A percentile compares a stretch with the other conserved stretches of the same genome.
phyloP scores from a whole-genome alignment of 805 yeast genomes.

The Cyberlindnera euphorbiae region DNA sequence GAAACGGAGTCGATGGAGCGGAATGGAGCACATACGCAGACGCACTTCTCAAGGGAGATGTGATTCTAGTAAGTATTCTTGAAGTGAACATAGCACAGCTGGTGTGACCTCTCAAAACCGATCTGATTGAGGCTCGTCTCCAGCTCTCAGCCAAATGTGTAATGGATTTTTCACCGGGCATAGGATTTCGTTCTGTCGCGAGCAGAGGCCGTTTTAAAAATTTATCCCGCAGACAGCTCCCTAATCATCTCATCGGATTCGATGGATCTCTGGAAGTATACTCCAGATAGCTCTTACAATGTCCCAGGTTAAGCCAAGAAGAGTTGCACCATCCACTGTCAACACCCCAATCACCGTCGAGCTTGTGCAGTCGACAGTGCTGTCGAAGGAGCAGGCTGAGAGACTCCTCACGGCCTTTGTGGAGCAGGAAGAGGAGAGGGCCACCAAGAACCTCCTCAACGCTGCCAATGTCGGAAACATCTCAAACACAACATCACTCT shows the following conservation, averaged over 20 bases:
- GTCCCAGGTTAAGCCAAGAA: slow-evolving; percentile 15
- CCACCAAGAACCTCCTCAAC: slow-evolving; percentile 10
- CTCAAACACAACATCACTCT: slow-evolving; percentile 25
- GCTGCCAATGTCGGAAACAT: slow-evolving; percentile 23
- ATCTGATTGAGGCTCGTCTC: too few species aligned
- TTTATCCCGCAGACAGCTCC: neutral
- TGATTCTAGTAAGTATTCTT: slow-evolving; percentile 7
- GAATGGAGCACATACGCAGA: slow-evolving; percentile 7
- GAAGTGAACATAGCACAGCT: slow-evolving; percentile 7
- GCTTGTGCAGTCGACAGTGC: slow-evolving; percentile 13
- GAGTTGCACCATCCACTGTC: slow-evolving; percentile 22
- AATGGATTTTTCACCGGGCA: too few species aligned
- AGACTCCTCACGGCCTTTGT: slow-evolving; percentile 40
- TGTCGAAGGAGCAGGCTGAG: slow-evolving; percentile 42
- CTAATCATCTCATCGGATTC: neutral
- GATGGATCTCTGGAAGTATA: too few species aligned
- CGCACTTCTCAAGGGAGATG: slow-evolving; percentile 6
- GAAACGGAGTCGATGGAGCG: neutral
- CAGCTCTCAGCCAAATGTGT: too few species aligned
- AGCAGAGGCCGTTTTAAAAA: too few species aligned
- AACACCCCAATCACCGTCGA: slow-evolving; percentile 25
- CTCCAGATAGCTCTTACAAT: too few species aligned
- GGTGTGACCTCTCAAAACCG: too few species aligned
- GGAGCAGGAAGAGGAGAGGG: slow-evolving; percentile 22
- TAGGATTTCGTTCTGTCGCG: too few species aligned